These are phyloP conservation scores for Juglanconis juglandina DNA, from an alignment of 2,329 filamentous ascomycete species.

Conservation along the genomic window DNA sequence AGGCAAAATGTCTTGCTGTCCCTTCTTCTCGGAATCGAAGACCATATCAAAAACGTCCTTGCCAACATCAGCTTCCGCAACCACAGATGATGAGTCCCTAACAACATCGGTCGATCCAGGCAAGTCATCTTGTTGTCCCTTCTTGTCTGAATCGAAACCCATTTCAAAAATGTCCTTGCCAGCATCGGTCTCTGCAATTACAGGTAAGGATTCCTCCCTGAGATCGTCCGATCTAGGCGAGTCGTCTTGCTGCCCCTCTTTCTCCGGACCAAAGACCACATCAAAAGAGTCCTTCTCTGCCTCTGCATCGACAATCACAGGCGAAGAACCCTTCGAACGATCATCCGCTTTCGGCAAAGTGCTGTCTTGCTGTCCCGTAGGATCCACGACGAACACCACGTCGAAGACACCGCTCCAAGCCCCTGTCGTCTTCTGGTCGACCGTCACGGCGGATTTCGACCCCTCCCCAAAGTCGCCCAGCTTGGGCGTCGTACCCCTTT, in stretches of 20 bases:
- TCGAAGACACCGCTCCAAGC: neutral
- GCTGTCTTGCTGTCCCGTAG: slow-evolving; percentile 11
- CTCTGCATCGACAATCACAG: neutral
- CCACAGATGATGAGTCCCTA: too few species aligned
- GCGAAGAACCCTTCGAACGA: neutral
- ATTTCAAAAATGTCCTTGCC: neutral
- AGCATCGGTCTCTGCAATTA: neutral
- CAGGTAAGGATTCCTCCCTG: neutral
- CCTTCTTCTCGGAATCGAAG: neutral
- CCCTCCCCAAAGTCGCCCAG: neutral
- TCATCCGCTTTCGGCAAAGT: neutral
- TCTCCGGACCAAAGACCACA: neutral
- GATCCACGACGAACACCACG: neutral
- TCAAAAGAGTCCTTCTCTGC: neutral
- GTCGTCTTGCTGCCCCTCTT: neutral
- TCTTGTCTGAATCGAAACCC: neutral
- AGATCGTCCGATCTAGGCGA: too few species aligned
- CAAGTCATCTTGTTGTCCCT: too few species aligned
- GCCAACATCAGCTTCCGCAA: neutral
- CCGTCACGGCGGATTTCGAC: neutral
- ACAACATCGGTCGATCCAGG: too few species aligned
- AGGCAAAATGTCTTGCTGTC: too few species aligned
- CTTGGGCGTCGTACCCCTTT: neutral
- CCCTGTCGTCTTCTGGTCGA: neutral
- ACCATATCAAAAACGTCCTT: neutral